phyloP scores from a whole-genome alignment of 257 asterid species.

The Nyctanthes arbortristis region DNA sequence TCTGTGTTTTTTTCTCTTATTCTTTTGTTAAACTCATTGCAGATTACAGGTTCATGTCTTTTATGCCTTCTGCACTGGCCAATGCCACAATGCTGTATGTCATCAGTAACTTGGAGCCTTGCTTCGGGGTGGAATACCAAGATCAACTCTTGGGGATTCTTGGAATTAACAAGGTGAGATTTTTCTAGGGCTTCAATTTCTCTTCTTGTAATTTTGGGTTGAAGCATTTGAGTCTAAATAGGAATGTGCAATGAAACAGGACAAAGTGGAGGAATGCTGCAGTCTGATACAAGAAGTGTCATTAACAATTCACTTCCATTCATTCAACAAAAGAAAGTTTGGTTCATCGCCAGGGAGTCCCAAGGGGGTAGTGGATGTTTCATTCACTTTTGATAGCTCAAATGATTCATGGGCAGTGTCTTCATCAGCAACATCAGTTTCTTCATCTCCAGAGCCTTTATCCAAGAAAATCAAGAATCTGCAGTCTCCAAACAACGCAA shows the following conservation, averaged over 20 bases:
- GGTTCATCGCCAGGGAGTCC: constrained; percentile 69
- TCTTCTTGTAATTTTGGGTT: neutral
- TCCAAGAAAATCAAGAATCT: constrained; percentile 50
- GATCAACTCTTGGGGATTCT: constrained; percentile 59
- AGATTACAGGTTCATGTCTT: constrained; percentile 6
- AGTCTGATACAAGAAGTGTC: constrained; percentile 54
- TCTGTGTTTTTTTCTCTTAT: too few species aligned
- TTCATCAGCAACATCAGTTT: constrained; percentile 39
- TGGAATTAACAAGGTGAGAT: constrained; percentile 77
- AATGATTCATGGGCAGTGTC: constrained; percentile 48
- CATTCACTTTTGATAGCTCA: constrained; percentile 58
- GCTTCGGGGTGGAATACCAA: constrained; percentile 50
- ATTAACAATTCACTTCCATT: constrained; percentile 29
- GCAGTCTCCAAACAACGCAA: constrained; percentile 6
- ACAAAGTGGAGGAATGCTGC: constrained; percentile 61
- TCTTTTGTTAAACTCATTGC: neutral
- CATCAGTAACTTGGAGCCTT: constrained; percentile 55
- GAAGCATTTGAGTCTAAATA: too few species aligned
- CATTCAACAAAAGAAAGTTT: constrained; percentile 52
- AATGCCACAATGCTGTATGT: constrained; percentile 77
- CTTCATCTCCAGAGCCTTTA: constrained; percentile 72
- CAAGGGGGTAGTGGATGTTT: constrained; percentile 61
- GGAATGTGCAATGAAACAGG: constrained; percentile 40
- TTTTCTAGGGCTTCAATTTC: too few species aligned
- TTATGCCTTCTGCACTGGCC: constrained; percentile 78